A percentile compares a stretch with the other conserved stretches of the same genome.
These are phyloP conservation scores for Hygrophila difformis DNA, from an alignment of 257 asterid species.

Conservation along the genomic window DNA sequence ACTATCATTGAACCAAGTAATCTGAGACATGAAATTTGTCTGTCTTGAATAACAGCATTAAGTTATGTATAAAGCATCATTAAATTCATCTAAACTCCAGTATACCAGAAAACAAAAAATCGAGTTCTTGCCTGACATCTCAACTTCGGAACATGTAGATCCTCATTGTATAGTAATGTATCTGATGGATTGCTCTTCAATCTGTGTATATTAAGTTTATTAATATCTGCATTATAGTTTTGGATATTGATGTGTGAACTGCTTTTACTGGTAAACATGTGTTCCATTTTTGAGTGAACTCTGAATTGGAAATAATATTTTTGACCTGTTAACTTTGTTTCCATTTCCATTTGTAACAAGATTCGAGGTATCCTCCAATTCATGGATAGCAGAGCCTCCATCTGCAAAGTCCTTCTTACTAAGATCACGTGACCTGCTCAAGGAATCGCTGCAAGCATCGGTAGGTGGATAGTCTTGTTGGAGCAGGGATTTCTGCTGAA, in stretches of 20 bases:
- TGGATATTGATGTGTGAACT: constrained; percentile 58
- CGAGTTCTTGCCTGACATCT: constrained; percentile 70
- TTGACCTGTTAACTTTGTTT: constrained; percentile 75
- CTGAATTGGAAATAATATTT: constrained; percentile 79
- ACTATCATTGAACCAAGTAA: constrained; percentile 5
- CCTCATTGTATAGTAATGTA: constrained; percentile 47
- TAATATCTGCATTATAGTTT: constrained; percentile 49
- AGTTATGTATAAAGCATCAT: constrained; percentile 2
- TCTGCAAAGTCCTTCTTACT: constrained; percentile 22
- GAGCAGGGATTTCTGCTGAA: constrained; percentile 43
- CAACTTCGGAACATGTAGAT: constrained; percentile 47
- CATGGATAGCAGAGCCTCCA: constrained; percentile 28
- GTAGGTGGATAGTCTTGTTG: constrained; percentile 31
- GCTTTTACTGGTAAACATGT: constrained; percentile 30
- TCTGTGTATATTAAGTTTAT: constrained; percentile 28
- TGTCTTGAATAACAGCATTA: constrained; percentile 5
- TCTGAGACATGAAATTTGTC: constrained; percentile 5
- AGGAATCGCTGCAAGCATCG: constrained; percentile 28
- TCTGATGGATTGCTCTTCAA: constrained; percentile 58
- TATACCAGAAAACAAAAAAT: constrained; percentile 14
- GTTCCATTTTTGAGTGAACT: constrained; percentile 35
- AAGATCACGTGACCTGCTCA: constrained; percentile 32
- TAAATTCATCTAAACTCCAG: constrained; percentile 1
- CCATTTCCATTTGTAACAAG: constrained; percentile 32
- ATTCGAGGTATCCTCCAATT: constrained; percentile 22